Conservation (phyloP, 176 grass and related monocot species). For the Hsuehochloa calcarea region DNA sequence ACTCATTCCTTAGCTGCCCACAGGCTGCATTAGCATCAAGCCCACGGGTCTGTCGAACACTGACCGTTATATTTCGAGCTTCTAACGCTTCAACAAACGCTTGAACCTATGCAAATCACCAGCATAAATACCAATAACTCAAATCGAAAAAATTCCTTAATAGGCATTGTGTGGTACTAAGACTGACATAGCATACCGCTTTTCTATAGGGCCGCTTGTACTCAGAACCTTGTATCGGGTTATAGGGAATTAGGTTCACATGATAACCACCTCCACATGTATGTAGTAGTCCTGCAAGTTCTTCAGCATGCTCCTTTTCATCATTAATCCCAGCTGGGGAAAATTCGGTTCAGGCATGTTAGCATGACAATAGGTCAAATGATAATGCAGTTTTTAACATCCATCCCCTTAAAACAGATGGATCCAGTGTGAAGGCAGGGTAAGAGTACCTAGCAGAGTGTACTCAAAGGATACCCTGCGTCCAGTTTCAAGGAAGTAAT, state of each 20-base stretch:
- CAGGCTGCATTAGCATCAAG: conserved; percentile 95
- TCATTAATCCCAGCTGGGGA: conserved; percentile 81
- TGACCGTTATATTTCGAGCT: conserved; percentile 67
- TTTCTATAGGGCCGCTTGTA: conserved; percentile 95
- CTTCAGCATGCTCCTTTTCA: conserved; percentile 61
- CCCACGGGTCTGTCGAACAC: conserved; percentile 78
- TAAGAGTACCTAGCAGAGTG: conserved; percentile 74
- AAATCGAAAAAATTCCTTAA: neutral
- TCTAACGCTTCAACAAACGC: conserved; percentile 70
- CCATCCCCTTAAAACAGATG: neutral
- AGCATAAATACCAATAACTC: neutral
- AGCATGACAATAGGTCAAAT: neutral
- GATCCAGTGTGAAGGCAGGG: neutral
- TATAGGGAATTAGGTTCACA: conserved; percentile 94
- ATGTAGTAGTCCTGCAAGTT: conserved; percentile 67
- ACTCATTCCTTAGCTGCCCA: conserved; percentile 86
- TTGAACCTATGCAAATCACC: conserved; percentile 45
- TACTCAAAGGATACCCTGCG: conserved; percentile 88
- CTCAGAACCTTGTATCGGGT: conserved; percentile 87
- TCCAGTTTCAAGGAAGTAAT: conserved; percentile 76
- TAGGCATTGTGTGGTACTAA: neutral
- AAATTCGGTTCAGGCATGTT: neutral
- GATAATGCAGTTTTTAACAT: neutral
- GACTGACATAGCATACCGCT: conserved; percentile 44
- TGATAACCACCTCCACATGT: conserved; percentile 74